Evolutionary conservation across 805 yeast genomes (phyloP).

Genomic region (Yarrowia porcina): DNA sequence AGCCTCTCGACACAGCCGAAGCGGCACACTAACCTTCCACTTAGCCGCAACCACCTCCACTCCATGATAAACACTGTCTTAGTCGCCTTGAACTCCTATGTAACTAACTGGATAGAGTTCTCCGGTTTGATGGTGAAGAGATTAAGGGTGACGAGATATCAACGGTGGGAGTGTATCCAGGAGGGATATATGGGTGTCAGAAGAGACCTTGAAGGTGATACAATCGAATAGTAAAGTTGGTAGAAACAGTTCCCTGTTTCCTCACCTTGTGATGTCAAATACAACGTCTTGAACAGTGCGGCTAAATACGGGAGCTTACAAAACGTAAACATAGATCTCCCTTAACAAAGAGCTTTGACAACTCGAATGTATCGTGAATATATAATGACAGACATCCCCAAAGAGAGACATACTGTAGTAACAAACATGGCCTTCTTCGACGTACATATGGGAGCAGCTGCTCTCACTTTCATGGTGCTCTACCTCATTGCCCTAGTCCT

Average conservation of each 20-base stretch:
- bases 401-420: background rate
- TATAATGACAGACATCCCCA: background rate
- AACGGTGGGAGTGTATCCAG: too few species aligned
- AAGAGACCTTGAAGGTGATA: background rate
- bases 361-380: too few species aligned
- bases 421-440: background rate
- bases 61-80: background rate
- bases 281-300: background rate
- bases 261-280: too few species aligned
- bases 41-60: slow-evolving; percentile 6
- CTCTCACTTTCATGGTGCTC: background rate
- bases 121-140: background rate
- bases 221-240: background rate
- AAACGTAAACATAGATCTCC: background rate
- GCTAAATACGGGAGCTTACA: background rate
- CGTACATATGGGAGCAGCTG: slow-evolving; percentile 2
- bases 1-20: background rate
- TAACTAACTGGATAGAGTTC: background rate
- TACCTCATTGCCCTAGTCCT: background rate
- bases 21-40: background rate
- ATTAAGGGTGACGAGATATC: background rate
- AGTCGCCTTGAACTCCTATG: background rate
- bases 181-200: background rate
- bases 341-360: background rate
- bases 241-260: too few species aligned